Conservation (phyloP, 768 basidiomycete species). For the Dioszegia hungarica region DNA sequence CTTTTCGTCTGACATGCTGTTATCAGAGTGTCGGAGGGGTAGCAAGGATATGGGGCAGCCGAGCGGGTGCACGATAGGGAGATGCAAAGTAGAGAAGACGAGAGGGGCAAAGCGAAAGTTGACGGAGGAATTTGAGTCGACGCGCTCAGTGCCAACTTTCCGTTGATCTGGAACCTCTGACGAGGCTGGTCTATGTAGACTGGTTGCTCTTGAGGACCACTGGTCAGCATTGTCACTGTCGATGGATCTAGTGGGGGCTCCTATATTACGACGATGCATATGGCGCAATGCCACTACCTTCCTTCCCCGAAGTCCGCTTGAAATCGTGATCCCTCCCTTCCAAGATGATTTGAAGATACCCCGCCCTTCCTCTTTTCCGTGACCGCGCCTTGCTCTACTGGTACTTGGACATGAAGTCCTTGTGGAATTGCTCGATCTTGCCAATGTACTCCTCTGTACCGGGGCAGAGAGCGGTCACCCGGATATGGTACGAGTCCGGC, state of each 20-base stretch:
- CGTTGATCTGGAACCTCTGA: no score
- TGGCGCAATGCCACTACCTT: no score
- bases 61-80: not conserved
- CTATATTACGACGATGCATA: no score
- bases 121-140: not conserved
- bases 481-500: conserved; percentile 82
- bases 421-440: conserved; percentile 73
- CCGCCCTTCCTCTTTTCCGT: no score
- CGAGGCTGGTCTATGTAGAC: no score
- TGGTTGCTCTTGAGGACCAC: no score
- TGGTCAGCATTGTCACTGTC: no score
- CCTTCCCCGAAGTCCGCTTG: no score
- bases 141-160: no score
- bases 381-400: conserved; percentile 4
- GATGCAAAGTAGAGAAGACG: not conserved
- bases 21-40: no score
- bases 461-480: conserved; percentile 89
- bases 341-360: not conserved
- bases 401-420: conserved; percentile 56
- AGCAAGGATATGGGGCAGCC: no score
- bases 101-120: not conserved
- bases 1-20: not conserved
- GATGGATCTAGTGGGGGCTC: no score
- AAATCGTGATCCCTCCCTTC: not conserved
- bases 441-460: conserved; percentile 88